These are phyloP conservation scores for Discostella stelligeroides DNA, from an alignment of 108 stramenopile genomes.

Conservation along the genomic window DNA sequence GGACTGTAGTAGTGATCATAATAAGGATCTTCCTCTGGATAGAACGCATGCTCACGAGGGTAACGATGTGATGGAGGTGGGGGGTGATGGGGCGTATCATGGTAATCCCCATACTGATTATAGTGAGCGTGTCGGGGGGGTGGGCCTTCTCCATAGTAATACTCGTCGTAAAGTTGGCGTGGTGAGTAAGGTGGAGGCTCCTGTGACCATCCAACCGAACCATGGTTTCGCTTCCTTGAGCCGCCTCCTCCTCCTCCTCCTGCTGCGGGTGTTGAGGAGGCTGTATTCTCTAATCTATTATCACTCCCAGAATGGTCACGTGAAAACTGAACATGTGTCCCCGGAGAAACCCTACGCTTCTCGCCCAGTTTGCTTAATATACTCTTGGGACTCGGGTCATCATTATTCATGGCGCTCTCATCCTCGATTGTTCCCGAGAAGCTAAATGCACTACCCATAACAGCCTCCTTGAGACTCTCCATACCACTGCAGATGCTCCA, in stretches of 20 bases:
- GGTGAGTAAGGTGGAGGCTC: neutral
- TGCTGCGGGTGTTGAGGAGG: constrained; percentile 1
- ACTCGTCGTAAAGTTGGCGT: constrained; percentile 1
- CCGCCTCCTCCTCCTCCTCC: neutral
- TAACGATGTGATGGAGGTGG: constrained; percentile 9
- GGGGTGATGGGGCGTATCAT: constrained; percentile 6
- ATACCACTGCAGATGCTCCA: constrained; percentile 38
- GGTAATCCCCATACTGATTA: constrained; percentile 8
- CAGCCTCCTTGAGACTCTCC: constrained; percentile 12
- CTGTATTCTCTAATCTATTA: neutral
- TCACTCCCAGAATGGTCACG: constrained; percentile 3
- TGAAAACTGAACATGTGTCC: constrained; percentile 30
- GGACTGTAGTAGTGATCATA: constrained; percentile 11
- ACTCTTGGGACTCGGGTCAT: constrained; percentile 18
- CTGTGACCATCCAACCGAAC: neutral
- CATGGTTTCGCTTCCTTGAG: constrained; percentile 6
- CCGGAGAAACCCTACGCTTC: constrained; percentile 21
- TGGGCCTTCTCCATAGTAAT: constrained; percentile 1
- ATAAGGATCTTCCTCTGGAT: constrained; percentile 28
- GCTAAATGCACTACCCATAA: constrained; percentile 10
- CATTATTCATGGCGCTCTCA: neutral
- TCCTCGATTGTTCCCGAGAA: constrained; percentile 22
- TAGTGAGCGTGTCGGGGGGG: constrained; percentile 21
- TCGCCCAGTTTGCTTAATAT: constrained; percentile 16
- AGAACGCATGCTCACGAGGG: constrained; percentile 4